Conservation (phyloP, 805 yeast genomes). For the Kluyveromyces dobzhanskii region DNA sequence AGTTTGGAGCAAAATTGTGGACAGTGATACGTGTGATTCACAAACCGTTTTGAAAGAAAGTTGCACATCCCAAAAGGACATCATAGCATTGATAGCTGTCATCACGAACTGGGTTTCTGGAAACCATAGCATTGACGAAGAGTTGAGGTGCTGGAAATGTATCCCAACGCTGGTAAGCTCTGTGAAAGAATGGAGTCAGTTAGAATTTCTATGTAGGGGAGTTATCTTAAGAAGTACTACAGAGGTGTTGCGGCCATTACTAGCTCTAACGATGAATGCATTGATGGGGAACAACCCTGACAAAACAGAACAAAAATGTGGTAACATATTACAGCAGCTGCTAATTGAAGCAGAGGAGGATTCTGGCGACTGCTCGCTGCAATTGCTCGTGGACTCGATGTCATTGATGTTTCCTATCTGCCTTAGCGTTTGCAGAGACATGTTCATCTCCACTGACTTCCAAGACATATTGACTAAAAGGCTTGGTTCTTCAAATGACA, state of each 20-base stretch:
- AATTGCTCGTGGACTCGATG: constrained; percentile 15
- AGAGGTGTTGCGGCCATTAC: constrained; percentile 15
- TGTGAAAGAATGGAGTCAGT: constrained; percentile 14
- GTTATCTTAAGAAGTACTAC: constrained; percentile 16
- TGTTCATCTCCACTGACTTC: constrained; percentile 24
- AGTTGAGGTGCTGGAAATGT: constrained; percentile 11
- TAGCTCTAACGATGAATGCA: constrained; percentile 15
- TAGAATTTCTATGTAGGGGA: constrained; percentile 19
- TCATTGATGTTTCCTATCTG: constrained; percentile 23
- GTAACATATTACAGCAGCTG: constrained; percentile 15
- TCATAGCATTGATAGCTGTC: constrained; percentile 7
- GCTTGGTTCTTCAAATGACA: constrained; percentile 8
- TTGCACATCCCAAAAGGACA: not conserved
- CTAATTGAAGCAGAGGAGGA: constrained; percentile 21
- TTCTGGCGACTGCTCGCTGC: constrained; percentile 17
- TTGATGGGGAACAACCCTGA: constrained; percentile 12
- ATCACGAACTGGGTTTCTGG: constrained; percentile 5
- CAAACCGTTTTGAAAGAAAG: not conserved
- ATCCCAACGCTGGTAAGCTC: constrained; percentile 10
- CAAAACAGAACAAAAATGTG: constrained; percentile 14
- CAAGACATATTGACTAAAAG: constrained; percentile 19
- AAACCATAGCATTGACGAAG: constrained; percentile 6
- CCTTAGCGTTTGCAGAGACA: constrained; percentile 20
- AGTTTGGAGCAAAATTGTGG: not conserved
- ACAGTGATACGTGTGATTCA: not conserved